Conservation (phyloP, 2,329 filamentous ascomycete species). For the Nigrograna mackinnonii region DNA sequence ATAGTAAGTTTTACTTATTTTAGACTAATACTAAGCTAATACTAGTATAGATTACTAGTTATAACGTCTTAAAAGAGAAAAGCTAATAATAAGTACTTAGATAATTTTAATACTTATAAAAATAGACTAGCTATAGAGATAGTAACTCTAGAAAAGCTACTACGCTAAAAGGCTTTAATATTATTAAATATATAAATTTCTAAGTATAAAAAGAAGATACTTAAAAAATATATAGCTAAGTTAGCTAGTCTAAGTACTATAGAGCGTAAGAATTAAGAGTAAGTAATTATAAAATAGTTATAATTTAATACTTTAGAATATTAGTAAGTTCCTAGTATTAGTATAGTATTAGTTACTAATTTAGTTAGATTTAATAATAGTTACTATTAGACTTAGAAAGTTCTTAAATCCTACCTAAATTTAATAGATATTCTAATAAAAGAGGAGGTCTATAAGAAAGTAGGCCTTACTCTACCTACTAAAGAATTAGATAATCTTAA, state of each 20-base stretch:
- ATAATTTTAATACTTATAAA: neutral
- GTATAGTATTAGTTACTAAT: neutral
- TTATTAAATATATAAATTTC: neutral
- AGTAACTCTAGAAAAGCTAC: neutral
- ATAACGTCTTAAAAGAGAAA: no score
- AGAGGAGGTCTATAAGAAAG: no score
- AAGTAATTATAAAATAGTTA: no score
- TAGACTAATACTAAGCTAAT: no score
- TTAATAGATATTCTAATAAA: no score
- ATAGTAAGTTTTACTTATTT: no score
- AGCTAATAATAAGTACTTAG: neutral
- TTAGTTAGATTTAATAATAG: neutral
- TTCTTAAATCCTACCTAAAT: neutral
- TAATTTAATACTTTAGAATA: neutral
- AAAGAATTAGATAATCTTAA: no score
- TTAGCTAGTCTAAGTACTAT: neutral
- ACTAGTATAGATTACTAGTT: no score
- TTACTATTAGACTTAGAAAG: neutral
- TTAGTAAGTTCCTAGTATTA: neutral
- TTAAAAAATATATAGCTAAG: conserved; percentile 1
- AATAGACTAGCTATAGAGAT: neutral
- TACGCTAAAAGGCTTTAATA: neutral
- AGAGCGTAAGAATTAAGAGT: neutral
- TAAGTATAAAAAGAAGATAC: neutral
- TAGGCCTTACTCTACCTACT: no score